Evolutionary conservation across 768 basidiomycete species (phyloP).

Genomic region (Suillus luteus): DNA sequence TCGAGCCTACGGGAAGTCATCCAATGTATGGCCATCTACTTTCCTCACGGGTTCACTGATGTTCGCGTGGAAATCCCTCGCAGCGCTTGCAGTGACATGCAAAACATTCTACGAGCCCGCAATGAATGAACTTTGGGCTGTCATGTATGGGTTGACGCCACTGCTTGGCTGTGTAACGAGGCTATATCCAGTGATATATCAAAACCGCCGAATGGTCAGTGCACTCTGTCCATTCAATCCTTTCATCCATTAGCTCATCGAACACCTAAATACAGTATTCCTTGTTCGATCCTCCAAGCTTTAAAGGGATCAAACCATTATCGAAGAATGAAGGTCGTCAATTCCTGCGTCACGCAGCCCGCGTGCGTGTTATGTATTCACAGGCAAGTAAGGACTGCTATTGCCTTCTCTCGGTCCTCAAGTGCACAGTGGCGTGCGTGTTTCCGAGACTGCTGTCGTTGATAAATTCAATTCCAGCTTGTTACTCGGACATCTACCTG

Average conservation of each 20-base stretch:
- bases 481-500: neutral
- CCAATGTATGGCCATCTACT: too few species aligned
- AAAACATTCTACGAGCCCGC: neutral
- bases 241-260: neutral
- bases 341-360: neutral
- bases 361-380: neutral
- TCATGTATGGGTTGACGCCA: neutral
- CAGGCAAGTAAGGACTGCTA: neutral
- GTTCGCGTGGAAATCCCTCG: neutral
- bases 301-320: neutral
- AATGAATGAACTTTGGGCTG: neutral
- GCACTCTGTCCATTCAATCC: neutral
- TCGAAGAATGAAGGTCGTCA: neutral
- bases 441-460: neutral
- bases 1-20: too few species aligned
- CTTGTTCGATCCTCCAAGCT: neutral
- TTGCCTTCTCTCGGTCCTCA: neutral
- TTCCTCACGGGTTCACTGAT: too few species aligned
- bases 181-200: neutral
- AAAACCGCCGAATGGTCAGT: neutral
- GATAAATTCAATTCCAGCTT: neutral
- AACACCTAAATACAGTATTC: neutral
- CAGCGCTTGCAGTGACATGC: neutral
- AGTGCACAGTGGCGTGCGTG: neutral
- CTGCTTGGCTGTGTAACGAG: neutral